phyloP scores from a whole-genome alignment of 495 filamentous ascomycete species.

The Darksidea phi region DNA sequence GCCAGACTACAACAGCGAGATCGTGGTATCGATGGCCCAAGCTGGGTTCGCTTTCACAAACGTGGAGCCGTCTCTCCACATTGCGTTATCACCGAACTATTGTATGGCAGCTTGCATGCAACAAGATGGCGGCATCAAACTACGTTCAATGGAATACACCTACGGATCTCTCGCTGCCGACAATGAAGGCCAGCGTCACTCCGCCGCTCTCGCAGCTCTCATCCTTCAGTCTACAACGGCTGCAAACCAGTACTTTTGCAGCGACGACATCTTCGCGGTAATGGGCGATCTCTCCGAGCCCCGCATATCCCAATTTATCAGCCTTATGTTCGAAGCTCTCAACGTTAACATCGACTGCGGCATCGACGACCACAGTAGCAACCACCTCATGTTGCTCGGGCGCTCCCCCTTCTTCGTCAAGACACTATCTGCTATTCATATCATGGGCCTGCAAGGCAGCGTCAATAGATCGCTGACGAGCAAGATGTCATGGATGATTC shows the following conservation, averaged over 20 bases:
- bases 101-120: constrained; percentile 65
- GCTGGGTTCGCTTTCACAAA: constrained; percentile 67
- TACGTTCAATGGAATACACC: constrained; percentile 60
- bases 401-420: constrained; percentile 64
- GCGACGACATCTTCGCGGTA: constrained; percentile 73
- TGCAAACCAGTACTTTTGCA: constrained; percentile 56
- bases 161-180: constrained; percentile 19
- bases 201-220: constrained; percentile 55
- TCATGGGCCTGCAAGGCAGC: constrained; percentile 62
- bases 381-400: constrained; percentile 61
- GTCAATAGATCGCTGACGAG: constrained; percentile 58
- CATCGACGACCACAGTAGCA: constrained; percentile 55
- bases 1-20: constrained; percentile 59
- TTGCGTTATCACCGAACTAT: constrained; percentile 71
- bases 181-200: constrained; percentile 29
- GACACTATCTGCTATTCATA: constrained; percentile 67
- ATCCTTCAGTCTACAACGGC: constrained; percentile 60
- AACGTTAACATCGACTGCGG: constrained; percentile 68
- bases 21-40: constrained; percentile 66
- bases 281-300: constrained; percentile 41
- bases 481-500: constrained; percentile 69
- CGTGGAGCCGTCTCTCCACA: constrained; percentile 49
- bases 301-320: constrained; percentile 35
- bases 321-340: constrained; percentile 62
- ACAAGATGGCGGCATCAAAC: constrained; percentile 62